Conservation (phyloP, 768 basidiomycete genomes). For the Daedaleopsis nitida region DNA sequence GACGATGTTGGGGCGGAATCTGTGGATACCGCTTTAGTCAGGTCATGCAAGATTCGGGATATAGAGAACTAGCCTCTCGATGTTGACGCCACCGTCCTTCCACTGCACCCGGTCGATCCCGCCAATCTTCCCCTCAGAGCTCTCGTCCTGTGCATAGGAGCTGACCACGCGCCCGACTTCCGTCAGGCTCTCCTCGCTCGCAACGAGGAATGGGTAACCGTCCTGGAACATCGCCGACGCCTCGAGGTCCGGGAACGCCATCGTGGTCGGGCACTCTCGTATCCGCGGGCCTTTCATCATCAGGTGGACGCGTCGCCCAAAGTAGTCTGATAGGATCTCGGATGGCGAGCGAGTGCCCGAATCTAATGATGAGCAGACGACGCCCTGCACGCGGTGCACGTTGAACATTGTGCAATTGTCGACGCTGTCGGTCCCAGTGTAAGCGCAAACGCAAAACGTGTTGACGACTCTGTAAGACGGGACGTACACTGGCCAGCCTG, state of each 20-base stretch:
- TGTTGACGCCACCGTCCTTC: constrained; percentile 48
- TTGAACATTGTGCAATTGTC: constrained; percentile 54
- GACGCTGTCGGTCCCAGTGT: constrained; percentile 42
- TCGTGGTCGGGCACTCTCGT: constrained; percentile 53
- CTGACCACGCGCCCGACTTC: constrained; percentile 52
- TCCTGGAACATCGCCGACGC: constrained; percentile 67
- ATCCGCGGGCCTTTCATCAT: constrained; percentile 64
- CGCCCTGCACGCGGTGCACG: constrained; percentile 57
- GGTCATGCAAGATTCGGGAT: background rate
- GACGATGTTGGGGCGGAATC: constrained; percentile 80
- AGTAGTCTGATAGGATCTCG: constrained; percentile 57
- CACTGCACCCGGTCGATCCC: constrained; percentile 44
- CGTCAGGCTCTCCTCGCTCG: constrained; percentile 66
- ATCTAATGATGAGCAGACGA: constrained; percentile 47
- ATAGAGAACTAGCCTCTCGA: constrained; percentile 54
- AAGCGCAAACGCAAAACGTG: background rate
- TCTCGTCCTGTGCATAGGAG: constrained; percentile 49
- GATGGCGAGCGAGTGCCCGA: constrained; percentile 48
- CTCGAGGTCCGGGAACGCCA: constrained; percentile 56
- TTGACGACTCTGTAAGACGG: background rate
- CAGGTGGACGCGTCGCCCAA: constrained; percentile 62
- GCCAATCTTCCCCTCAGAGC: constrained; percentile 17
- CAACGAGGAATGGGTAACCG: constrained; percentile 66
- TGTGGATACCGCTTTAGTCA: constrained; percentile 27
- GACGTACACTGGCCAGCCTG: constrained; percentile 59